Evolutionary conservation across 257 asterid species (phyloP), one percentile per base, ranked within the genome.

Genomic region (Solanum peruvianum): DNA sequence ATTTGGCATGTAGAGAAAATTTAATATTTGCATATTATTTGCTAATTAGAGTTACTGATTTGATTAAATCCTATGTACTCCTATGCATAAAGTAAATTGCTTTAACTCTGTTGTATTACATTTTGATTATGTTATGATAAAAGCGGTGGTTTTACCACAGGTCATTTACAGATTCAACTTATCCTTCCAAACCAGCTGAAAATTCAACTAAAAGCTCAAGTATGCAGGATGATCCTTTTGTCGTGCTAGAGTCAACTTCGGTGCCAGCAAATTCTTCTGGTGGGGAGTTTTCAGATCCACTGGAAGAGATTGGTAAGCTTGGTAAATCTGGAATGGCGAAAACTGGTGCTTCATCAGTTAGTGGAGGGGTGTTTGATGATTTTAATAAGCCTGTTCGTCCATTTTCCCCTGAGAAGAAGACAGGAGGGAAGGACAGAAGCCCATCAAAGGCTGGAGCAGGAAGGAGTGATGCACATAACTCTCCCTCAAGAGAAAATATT

Each of bases 291-390:
- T 72, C 92, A 5, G 98, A 96, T 93, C 98, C 99, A 73, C 89
- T 95, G 86, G 95, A 94, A 25, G 96, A 96, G 88, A 92, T 93
- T 25, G 88, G 91, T 86, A 94, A 90, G 89, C 82, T 92, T 86
- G 91, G 93, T 76, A 96, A 92, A 88, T 91, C 98, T 37, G 90
- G 93, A 85, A 96, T 91, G 87, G 88, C 89, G 31, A 93, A 91
- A 88, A 88, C 90, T 88, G 98, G 92, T 87, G 87, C 88, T 85
- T 88, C 96, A 84, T 88, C 97, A 87, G 93, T 90, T 86, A 85
- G 91, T 88, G 95, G 89, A 83, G 95, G 94, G 88, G 92, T 90
- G 89, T 97, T 97, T 91, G 96, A 96, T 90, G 95, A 94, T 91
- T 90, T 93, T 80, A 93, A 90, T 67, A 95, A 93, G 84, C 87